Conservation (phyloP, 305 asterid genomes). For the Nicotiana rustica region DNA sequence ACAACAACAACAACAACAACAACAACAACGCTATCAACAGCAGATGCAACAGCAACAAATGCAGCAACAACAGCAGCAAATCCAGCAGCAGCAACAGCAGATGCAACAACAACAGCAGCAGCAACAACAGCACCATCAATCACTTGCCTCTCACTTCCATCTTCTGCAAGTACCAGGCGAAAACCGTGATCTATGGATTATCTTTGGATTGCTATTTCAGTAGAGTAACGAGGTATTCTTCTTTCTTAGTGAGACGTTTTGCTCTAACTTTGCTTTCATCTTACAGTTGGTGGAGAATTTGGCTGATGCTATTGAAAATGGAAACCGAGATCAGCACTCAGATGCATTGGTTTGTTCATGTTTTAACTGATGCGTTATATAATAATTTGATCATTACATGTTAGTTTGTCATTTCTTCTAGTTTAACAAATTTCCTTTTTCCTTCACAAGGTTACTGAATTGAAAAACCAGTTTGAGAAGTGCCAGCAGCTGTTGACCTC, state of each 20-base stretch:
- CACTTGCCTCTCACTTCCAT: conserved; percentile 89
- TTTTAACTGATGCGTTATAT: conserved; percentile 25
- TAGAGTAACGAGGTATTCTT: conserved; percentile 3
- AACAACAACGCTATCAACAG: conserved; percentile 49
- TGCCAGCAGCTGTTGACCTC: conserved; percentile 93
- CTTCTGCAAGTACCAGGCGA: conserved; percentile 61
- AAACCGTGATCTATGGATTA: neutral
- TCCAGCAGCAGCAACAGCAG: conserved; percentile 49
- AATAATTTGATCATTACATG: neutral
- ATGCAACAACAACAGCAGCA: conserved; percentile 42
- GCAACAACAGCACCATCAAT: conserved; percentile 63
- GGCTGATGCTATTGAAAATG: conserved; percentile 76
- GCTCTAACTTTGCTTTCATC: conserved; percentile 16
- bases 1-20: conserved; percentile 37
- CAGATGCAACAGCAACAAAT: conserved; percentile 64
- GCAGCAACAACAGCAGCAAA: conserved; percentile 55
- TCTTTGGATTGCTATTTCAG: neutral
- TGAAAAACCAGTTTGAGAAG: conserved; percentile 89
- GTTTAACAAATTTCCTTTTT: conserved; percentile 20
- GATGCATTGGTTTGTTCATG: conserved; percentile 75
- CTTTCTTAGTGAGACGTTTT: neutral
- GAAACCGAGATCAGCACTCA: conserved; percentile 90
- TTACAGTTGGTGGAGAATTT: conserved; percentile 88
- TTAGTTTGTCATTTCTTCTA: conserved; percentile 26
- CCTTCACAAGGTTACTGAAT: conserved; percentile 68